A percentile compares a stretch with the other conserved stretches of the same genome.
These are phyloP conservation scores for Fusarium longipes DNA, from an alignment of 2,329 filamentous ascomycete species.

Conservation along the genomic window DNA sequence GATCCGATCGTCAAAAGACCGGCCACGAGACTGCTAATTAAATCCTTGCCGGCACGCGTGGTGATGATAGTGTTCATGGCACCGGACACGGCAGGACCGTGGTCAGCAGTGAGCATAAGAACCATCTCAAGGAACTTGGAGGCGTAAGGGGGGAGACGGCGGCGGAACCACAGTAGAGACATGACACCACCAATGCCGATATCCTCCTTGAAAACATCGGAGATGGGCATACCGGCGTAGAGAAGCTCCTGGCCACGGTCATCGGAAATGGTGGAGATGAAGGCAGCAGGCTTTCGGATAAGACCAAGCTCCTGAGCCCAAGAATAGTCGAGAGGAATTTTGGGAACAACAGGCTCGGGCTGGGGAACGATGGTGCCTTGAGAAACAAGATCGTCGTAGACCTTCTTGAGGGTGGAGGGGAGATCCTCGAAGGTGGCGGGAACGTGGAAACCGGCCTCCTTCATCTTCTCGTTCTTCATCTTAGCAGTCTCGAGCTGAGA, in stretches of 20 bases:
- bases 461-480: slow-evolving; percentile 97
- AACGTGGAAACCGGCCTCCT: slow-evolving; percentile 91
- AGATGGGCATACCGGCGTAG: slow-evolving; percentile 99
- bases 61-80: slow-evolving; percentile 99
- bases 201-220: slow-evolving; percentile 99
- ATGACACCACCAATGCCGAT: slow-evolving; percentile 99
- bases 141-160: slow-evolving; percentile 93
- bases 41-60: slow-evolving; percentile 97
- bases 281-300: slow-evolving; percentile 98
- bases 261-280: slow-evolving; percentile 99
- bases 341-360: slow-evolving; percentile 91
- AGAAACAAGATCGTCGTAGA: slow-evolving; percentile 90
- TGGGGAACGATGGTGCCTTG: slow-evolving; percentile 86
- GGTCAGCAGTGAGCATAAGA: slow-evolving; percentile 99
- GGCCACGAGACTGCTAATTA: slow-evolving; percentile 93
- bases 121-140: slow-evolving; percentile 99
- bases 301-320: slow-evolving; percentile 99
- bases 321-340: slow-evolving; percentile 99
- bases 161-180: slow-evolving; percentile 99
- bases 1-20: slow-evolving; percentile 99
- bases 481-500: slow-evolving; percentile 98
- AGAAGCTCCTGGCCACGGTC: slow-evolving; percentile 99
- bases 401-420: slow-evolving; percentile 76
- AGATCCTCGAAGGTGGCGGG: slow-evolving; percentile 98
- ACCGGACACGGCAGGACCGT: slow-evolving; percentile 98